Evolutionary conservation across 148 eudicot species (phyloP).

Genomic region (Rhododendron simsii): DNA sequence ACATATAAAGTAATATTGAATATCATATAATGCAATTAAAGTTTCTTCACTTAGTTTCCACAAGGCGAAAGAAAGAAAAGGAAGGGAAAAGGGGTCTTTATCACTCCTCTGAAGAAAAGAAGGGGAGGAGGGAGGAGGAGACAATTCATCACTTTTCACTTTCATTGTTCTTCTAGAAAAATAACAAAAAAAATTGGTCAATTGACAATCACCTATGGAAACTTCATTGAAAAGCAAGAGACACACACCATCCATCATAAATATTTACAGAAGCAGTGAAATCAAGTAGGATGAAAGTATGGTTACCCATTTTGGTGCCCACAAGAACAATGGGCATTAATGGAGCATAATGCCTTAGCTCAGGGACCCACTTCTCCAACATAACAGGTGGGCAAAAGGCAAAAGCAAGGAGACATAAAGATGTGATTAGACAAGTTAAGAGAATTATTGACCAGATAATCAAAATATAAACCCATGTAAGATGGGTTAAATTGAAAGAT

Average conservation of each 20-base stretch:
- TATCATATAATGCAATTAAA: background rate
- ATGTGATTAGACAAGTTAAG: slow-evolving; percentile 10
- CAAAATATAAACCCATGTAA: background rate
- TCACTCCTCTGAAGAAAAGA: background rate
- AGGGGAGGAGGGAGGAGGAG: no score
- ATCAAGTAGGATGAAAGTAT: slow-evolving; percentile 6
- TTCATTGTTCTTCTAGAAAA: background rate
- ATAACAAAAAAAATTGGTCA: background rate
- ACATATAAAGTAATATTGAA: no score
- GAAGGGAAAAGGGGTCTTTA: background rate
- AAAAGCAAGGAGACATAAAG: slow-evolving; percentile 6
- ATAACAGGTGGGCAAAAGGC: slow-evolving; percentile 15
- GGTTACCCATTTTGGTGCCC: slow-evolving; percentile 44
- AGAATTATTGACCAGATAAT: background rate
- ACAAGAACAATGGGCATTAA: slow-evolving; percentile 43
- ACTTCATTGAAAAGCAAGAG: slow-evolving; percentile 23
- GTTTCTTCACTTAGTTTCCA: background rate
- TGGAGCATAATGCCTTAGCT: slow-evolving; percentile 48
- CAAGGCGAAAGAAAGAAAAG: background rate
- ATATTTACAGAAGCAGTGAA: slow-evolving; percentile 1
- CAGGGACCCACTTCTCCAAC: slow-evolving; percentile 43
- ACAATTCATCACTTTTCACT: background rate
- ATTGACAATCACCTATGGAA: background rate
- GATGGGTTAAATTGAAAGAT: slow-evolving; percentile 5
- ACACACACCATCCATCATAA: background rate